Percentiles rank a stretch among this genome's conserved stretches.
Conservation (phyloP, 306 rosid genomes). For the Vigna mungo region DNA sequence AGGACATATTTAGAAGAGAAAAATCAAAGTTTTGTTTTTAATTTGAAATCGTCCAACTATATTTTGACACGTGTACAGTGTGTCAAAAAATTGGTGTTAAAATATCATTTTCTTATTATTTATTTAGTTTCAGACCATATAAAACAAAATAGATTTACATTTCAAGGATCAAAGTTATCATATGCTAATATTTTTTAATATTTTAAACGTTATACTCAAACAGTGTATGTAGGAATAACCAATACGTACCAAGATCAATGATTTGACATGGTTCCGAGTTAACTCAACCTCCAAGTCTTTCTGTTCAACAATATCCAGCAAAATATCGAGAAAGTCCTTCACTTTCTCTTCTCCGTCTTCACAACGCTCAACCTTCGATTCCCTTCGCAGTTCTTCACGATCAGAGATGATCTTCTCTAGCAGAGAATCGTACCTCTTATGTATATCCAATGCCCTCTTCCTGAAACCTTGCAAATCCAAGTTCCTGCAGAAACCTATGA, state of each 20-base stretch:
- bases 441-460: slow-evolving; percentile 50
- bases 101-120: too few species aligned
- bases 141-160: too few species aligned
- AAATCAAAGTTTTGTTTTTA: too few species aligned
- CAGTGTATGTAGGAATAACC: background rate
- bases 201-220: too few species aligned
- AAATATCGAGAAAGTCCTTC: slow-evolving; percentile 56
- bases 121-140: too few species aligned
- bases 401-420: slow-evolving; percentile 54
- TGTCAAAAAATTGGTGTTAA: too few species aligned
- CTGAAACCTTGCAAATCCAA: slow-evolving; percentile 48
- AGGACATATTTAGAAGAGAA: too few species aligned
- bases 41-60: too few species aligned
- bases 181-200: too few species aligned
- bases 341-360: slow-evolving; percentile 37
- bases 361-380: background rate
- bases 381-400: slow-evolving; percentile 47
- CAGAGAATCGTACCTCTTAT: slow-evolving; percentile 52
- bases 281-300: slow-evolving; percentile 38
- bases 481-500: slow-evolving; percentile 34
- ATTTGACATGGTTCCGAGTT: slow-evolving; percentile 54
- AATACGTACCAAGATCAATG: slow-evolving; percentile 50
- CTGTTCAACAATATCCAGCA: slow-evolving; percentile 49
- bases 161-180: too few species aligned
- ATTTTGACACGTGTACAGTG: too few species aligned